These are phyloP conservation scores for Thermochaetoides thermophila DNA, from an alignment of 495 filamentous ascomycete species.

Conservation along the genomic window DNA sequence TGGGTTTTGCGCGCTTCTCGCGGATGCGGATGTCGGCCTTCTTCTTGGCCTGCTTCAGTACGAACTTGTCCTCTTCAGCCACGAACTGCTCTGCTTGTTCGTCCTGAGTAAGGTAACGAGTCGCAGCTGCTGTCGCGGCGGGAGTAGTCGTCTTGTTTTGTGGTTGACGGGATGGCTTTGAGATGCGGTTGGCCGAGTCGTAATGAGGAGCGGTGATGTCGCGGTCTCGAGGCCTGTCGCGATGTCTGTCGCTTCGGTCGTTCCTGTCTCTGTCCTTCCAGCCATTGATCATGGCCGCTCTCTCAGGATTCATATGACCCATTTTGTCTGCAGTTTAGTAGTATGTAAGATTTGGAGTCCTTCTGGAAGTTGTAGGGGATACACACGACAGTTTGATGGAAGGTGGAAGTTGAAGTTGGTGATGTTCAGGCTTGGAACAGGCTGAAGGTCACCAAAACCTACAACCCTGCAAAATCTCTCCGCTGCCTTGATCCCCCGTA, in stretches of 20 bases:
- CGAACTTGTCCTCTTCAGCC: slow-evolving; percentile 88
- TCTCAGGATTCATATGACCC: slow-evolving; percentile 35
- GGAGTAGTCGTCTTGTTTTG: slow-evolving; percentile 13
- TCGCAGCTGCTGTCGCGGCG: slow-evolving; percentile 7
- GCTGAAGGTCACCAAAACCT: too few relatives aligned
- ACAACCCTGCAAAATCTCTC: too few relatives aligned
- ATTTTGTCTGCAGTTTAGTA: too few relatives aligned
- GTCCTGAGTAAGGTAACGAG: slow-evolving; percentile 37
- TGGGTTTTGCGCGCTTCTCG: slow-evolving; percentile 78
- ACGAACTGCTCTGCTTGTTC: slow-evolving; percentile 76
- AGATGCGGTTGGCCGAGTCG: slow-evolving; percentile 30
- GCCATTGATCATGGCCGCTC: slow-evolving; percentile 34
- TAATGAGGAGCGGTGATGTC: slow-evolving; percentile 31
- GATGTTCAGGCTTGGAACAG: neutral
- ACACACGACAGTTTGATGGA: too few relatives aligned
- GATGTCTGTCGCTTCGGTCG: slow-evolving; percentile 12
- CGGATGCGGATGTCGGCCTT: slow-evolving; percentile 95
- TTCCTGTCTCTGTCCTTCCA: slow-evolving; percentile 8
- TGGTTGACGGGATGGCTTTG: slow-evolving; percentile 25
- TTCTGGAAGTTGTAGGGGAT: too few relatives aligned
- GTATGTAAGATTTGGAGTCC: too few relatives aligned
- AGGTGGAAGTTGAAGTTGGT: slow-evolving; percentile 1
- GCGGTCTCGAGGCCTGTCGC: slow-evolving; percentile 17
- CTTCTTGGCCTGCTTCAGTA: slow-evolving; percentile 93
- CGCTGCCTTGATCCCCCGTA: too few relatives aligned